These are phyloP conservation scores for Trametes cingulata DNA, from an alignment of 768 basidiomycete genomes.

Conservation along the genomic window DNA sequence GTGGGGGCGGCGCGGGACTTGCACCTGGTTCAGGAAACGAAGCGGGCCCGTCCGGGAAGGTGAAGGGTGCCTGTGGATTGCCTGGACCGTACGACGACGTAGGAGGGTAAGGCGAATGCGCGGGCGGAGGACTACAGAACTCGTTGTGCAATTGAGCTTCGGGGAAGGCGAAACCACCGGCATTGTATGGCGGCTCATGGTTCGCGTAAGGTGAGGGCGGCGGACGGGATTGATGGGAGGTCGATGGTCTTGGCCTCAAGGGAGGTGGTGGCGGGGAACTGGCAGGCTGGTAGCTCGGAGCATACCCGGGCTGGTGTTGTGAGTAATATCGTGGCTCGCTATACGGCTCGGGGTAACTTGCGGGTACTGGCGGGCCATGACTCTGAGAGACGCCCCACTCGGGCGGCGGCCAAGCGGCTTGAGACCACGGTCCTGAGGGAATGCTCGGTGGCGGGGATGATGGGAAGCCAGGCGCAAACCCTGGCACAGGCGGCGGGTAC, in stretches of 20 bases:
- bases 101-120: conserved; percentile 1
- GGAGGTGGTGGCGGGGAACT: conserved; percentile 16
- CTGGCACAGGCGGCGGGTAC: conserved; percentile 2
- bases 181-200: neutral
- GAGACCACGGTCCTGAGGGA: conserved; percentile 17
- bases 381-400: conserved; percentile 24
- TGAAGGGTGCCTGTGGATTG: conserved; percentile 1
- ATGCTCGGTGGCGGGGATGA: neutral
- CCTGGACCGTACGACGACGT: neutral
- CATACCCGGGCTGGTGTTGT: conserved; percentile 11
- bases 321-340: neutral
- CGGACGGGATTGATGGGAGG: conserved; percentile 16
- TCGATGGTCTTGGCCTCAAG: conserved; percentile 17
- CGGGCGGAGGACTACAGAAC: conserved; percentile 3
- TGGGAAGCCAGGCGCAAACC: conserved; percentile 17
- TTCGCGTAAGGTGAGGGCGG: neutral
- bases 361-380: neutral
- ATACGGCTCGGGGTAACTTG: neutral
- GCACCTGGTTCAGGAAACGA: conserved; percentile 16
- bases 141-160: conserved; percentile 17
- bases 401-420: conserved; percentile 26
- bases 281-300: conserved; percentile 6
- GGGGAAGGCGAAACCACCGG: conserved; percentile 29
- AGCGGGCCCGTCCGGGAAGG: conserved; percentile 8
- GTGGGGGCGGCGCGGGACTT: conserved; percentile 33